These are phyloP conservation scores for Hippophae gyantsensis DNA, from an alignment of 306 rosid species.

Conservation along the genomic window DNA sequence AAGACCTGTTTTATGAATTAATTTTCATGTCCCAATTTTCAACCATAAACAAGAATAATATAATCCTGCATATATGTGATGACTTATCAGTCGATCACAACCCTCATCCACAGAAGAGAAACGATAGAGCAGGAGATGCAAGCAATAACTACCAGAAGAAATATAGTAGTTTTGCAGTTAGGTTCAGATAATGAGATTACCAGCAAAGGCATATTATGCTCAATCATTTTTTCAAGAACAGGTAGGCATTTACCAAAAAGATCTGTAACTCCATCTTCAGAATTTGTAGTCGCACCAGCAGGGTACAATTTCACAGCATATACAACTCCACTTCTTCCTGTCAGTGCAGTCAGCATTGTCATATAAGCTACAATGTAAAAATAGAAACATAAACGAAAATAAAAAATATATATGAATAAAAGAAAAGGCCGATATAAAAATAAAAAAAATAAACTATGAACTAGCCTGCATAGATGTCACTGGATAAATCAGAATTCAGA, in stretches of 20 bases:
- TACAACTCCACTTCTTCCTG: slow-evolving; percentile 66
- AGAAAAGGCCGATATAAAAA: neutral
- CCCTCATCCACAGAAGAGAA: too few relatives aligned
- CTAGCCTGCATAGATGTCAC: neutral
- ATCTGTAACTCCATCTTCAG: slow-evolving; percentile 91
- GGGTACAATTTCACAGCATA: slow-evolving; percentile 86
- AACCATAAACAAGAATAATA: too few relatives aligned
- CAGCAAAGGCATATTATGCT: slow-evolving; percentile 58
- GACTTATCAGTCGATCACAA: too few relatives aligned
- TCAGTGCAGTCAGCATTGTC: slow-evolving; percentile 18
- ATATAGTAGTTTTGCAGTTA: too few relatives aligned
- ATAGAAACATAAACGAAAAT: neutral
- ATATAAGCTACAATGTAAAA: neutral
- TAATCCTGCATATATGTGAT: too few relatives aligned
- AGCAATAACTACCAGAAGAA: neutral
- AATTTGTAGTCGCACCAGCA: slow-evolving; percentile 91
- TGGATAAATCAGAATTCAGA: neutral
- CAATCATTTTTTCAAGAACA: slow-evolving; percentile 81
- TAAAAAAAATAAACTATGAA: neutral
- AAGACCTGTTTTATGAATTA: too few relatives aligned
- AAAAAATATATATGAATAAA: neutral
- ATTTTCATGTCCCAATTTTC: too few relatives aligned
- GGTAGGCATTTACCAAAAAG: slow-evolving; percentile 68
- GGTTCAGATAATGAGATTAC: slow-evolving; percentile 19
- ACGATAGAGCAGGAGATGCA: too few relatives aligned